Evolutionary conservation across 495 filamentous ascomycete species (phyloP), one percentile per base, ranked within the genome.

Genomic region (Penicillium manginii): DNA sequence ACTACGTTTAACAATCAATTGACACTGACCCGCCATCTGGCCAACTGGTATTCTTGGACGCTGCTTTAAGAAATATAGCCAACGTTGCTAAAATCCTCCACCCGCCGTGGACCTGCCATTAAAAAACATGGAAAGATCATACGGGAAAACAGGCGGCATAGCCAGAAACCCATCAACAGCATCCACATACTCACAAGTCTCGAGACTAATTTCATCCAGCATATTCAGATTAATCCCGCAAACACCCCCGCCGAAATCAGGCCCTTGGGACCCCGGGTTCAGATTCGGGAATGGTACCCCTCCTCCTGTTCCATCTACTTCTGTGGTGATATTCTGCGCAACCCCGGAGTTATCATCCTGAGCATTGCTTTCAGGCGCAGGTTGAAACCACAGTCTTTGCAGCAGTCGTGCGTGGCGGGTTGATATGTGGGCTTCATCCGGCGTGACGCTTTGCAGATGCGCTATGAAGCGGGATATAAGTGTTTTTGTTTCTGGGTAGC

Each of bases 71-170:
- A n/a, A n/a, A n/a, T n/a, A n/a, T n/a, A n/a, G n/a, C n/a, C n/a
- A n/a, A n/a, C n/a, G n/a, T n/a, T n/a, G n/a, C 26, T 29, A 29
- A 29, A 29, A 29, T 8, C 26, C 26, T 8, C 26, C 26, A 29
- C 6, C 26, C 6, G 6, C 26, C 4, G 26, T 29, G 6, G 26
- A 29, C 40, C 18, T 19, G 1, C 40, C 40, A 45, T 55, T 19
- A 19, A 55, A 55, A 46, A 46, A 55, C 40, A 57, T 7, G 7
- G 55, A 57, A n/a, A 50, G 33, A 50, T 57, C 55, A 40, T 51
- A 57, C 14, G 54, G 54, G 19, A 49, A 56, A n/a, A 49, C 54
- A 39, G 54, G 43, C 17, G 54, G 54, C 54, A 56, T 50, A 29
- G 55, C 45, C 14, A 57, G 33, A 45, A 57, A 40, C 55, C 55